These are phyloP conservation scores for Scleroderma bovista DNA, from an alignment of 768 basidiomycete species.

Conservation along the genomic window DNA sequence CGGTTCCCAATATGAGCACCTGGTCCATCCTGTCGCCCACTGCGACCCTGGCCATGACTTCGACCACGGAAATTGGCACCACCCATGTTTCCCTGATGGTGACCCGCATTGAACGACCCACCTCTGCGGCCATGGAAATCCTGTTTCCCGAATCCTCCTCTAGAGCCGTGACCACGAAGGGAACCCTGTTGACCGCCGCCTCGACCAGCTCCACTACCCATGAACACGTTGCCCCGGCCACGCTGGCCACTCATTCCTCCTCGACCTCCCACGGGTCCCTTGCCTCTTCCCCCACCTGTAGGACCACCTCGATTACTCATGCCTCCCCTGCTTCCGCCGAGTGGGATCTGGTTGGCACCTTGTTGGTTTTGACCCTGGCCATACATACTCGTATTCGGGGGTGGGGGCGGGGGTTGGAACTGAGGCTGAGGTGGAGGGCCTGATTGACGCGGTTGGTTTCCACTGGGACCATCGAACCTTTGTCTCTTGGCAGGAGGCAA, in stretches of 20 bases:
- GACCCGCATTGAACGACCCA: constrained; percentile 54
- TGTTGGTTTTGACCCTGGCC: constrained; percentile 32
- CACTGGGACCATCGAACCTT: constrained; percentile 76
- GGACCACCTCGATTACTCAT: constrained; percentile 40
- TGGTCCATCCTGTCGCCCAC: constrained; percentile 34
- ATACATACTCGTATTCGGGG: constrained; percentile 23
- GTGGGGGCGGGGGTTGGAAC: constrained; percentile 35
- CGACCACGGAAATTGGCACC: constrained; percentile 53
- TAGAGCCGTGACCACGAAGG: constrained; percentile 58
- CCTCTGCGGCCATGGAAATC: constrained; percentile 61
- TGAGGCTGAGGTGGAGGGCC: constrained; percentile 58
- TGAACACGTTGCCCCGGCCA: constrained; percentile 32
- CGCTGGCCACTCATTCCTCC: constrained; percentile 40
- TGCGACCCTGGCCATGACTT: constrained; percentile 49
- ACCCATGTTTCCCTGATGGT: constrained; percentile 32
- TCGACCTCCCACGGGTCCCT: constrained; percentile 46
- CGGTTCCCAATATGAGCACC: constrained; percentile 37
- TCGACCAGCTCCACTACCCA: constrained; percentile 35
- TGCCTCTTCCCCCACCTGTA: constrained; percentile 29
- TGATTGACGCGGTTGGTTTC: constrained; percentile 39
- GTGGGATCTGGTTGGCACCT: constrained; percentile 35
- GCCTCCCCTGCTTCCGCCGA: constrained; percentile 42
- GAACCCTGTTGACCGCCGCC: constrained; percentile 42
- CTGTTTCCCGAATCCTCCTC: constrained; percentile 60
- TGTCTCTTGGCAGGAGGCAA: constrained; percentile 90